Evolutionary conservation across 108 stramenopile genomes (phyloP), one percentile per base, ranked within the genome.

Genomic region (Poteriospumella lacustris): DNA sequence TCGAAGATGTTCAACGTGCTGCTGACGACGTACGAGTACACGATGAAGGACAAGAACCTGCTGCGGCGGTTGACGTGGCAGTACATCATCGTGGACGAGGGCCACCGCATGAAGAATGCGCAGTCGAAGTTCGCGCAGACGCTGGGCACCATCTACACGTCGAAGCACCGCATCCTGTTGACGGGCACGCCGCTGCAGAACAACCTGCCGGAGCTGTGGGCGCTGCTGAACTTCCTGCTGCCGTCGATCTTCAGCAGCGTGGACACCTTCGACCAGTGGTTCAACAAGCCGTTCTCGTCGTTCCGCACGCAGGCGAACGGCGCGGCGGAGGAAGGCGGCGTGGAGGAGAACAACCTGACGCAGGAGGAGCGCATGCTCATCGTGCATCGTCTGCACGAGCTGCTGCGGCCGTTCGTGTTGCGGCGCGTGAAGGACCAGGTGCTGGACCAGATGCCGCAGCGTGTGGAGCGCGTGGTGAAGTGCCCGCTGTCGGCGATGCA

Each of bases 71-170:
- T 93, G 90, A 91, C 19, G 52, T 88, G 88, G 88, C 77, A 77
- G 24, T 88, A 85, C 64, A 40, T 91, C 31, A 84, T 91, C 72
- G 87, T 95, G 78, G 96, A 96, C 84, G 97, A 98, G 77, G 98
- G 95, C 0, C 98, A 99, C 84, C 88, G 98, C 44, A 97, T 99
- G 91, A 99, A 99, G 87, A 99, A 99, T 84, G 94, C 68, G 36
- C 75, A 76, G 29, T 29, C 47, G 52, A 78, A 64, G 43, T 78
- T 78, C 19, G 34, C 60, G n/a, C 58, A 31, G 9, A 39, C 42
- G 15, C 0, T 12, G 91, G 95, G 15, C 85, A 93, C 28, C 73
- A 82, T 31, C 60, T 92, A 73, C 33, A 43, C 42, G 12, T 93
- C 93, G 5, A 87, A 90, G 59, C 89, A 90, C 80, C 92, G 98